A percentile compares a stretch with the other conserved stretches of the same genome.
Conservation (phyloP, 2,329 filamentous ascomycete genomes). For the Aulographum hederae region DNA sequence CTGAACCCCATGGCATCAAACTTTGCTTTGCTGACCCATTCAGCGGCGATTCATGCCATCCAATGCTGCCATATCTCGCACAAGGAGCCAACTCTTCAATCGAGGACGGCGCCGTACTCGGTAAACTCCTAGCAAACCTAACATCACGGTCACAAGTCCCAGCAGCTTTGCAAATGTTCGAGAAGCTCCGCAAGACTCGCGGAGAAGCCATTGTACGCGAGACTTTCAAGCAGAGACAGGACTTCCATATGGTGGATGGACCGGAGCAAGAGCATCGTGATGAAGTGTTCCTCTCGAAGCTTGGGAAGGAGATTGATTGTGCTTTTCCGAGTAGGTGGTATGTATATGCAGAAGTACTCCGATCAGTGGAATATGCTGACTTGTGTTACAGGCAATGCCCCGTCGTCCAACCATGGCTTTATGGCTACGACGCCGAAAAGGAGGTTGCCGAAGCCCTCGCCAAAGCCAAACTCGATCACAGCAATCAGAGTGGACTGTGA, state of each 20-base stretch:
- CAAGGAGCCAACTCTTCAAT: slow-evolving; percentile 5
- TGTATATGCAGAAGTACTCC: background rate
- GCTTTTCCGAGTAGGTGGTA: slow-evolving; percentile 39
- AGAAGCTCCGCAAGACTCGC: background rate
- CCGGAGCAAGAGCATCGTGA: background rate
- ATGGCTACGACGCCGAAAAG: slow-evolving; percentile 15
- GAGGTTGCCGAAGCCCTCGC: slow-evolving; percentile 10
- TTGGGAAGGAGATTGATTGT: slow-evolving; percentile 4
- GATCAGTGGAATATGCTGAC: too few relatives aligned
- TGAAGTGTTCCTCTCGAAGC: slow-evolving; percentile 30
- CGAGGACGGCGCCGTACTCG: slow-evolving; percentile 4
- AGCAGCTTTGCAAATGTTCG: background rate
- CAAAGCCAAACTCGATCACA: background rate
- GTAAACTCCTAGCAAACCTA: slow-evolving; percentile 28
- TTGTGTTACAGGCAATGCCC: slow-evolving; percentile 11
- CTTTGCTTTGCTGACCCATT: too few relatives aligned
- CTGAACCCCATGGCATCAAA: slow-evolving; percentile 43
- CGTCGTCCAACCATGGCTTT: slow-evolving; percentile 16
- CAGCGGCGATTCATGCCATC: slow-evolving; percentile 6
- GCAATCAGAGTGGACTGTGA: too few relatives aligned
- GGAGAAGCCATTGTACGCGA: background rate
- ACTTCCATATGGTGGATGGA: background rate
- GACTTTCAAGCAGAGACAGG: background rate
- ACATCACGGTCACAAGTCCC: background rate
- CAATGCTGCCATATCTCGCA: slow-evolving; percentile 5